Percentiles rank a stretch among this genome's conserved stretches.
Conservation (phyloP, 768 basidiomycete genomes). For the Leccinum rimulosum region DNA sequence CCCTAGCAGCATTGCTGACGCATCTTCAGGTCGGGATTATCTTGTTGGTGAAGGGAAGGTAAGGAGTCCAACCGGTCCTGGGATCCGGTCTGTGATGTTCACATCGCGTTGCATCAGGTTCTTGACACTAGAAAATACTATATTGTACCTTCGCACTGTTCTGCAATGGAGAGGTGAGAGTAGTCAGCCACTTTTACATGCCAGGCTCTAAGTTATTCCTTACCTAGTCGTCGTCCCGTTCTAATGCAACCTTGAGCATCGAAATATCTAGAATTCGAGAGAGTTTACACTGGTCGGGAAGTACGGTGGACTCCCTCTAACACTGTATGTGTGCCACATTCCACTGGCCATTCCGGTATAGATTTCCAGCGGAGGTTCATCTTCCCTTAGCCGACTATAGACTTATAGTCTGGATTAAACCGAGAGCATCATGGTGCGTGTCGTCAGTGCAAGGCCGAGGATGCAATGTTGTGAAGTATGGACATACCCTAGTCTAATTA, state of each 20-base stretch:
- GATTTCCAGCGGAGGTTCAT: neutral
- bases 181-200: neutral
- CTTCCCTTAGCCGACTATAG: constrained; percentile 33
- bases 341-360: neutral
- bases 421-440: no score
- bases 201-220: neutral
- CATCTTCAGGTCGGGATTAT: constrained; percentile 43
- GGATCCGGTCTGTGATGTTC: neutral
- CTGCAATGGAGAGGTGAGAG: constrained; percentile 53
- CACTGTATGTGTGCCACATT: constrained; percentile 25
- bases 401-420: no score
- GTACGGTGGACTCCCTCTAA: constrained; percentile 42
- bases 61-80: neutral
- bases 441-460: no score
- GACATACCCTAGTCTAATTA: no score
- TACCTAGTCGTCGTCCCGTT: constrained; percentile 55
- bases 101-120: constrained; percentile 30
- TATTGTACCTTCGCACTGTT: constrained; percentile 55
- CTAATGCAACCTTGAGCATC: no score
- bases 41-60: constrained; percentile 54
- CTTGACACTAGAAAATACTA: constrained; percentile 51
- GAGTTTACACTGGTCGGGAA: no score
- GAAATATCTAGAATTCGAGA: no score
- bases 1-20: neutral
- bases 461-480: no score